These are phyloP conservation scores for Xerophyta viscosa DNA, from an alignment of 106 monocot genomes.

Conservation along the genomic window DNA sequence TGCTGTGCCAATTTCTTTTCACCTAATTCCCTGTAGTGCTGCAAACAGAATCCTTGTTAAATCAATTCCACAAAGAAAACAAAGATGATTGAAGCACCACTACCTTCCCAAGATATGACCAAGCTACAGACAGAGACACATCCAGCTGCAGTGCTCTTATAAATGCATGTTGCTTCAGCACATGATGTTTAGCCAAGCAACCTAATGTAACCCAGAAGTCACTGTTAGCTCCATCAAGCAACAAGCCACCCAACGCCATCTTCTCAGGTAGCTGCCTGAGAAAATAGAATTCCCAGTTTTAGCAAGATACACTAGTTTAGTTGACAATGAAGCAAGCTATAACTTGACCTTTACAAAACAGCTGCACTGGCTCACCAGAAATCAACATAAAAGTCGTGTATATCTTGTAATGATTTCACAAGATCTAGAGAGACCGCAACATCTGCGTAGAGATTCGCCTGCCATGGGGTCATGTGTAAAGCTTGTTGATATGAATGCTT, in stretches of 20 bases:
- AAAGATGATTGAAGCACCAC: conserved; percentile 4
- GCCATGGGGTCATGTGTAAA: conserved; percentile 88
- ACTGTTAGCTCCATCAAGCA: conserved; percentile 63
- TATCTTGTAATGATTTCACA: conserved; percentile 37
- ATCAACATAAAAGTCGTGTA: conserved; percentile 9
- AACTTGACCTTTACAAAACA: too few species aligned
- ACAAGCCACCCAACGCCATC: conserved; percentile 68
- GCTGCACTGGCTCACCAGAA: conserved; percentile 18
- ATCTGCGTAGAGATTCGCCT: conserved; percentile 74
- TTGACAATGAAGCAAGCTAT: too few species aligned
- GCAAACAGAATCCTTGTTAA: conserved; percentile 25
- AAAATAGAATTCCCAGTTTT: too few species aligned
- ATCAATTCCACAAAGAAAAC: background rate
- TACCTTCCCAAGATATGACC: conserved; percentile 98
- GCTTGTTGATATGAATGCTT: conserved; percentile 68
- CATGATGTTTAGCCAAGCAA: conserved; percentile 43
- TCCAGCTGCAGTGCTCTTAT: conserved; percentile 84
- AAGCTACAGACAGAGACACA: conserved; percentile 62
- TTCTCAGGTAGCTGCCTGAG: conserved; percentile 71
- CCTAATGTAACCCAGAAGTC: conserved; percentile 78
- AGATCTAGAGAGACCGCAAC: conserved; percentile 55
- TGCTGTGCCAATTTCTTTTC: conserved; percentile 59
- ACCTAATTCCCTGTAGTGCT: conserved; percentile 71
- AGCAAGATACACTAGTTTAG: too few species aligned
- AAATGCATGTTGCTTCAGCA: conserved; percentile 84